These are phyloP conservation scores for Crithidia bombi DNA, from an alignment of 208 protist genomes.

Conservation along the genomic window DNA sequence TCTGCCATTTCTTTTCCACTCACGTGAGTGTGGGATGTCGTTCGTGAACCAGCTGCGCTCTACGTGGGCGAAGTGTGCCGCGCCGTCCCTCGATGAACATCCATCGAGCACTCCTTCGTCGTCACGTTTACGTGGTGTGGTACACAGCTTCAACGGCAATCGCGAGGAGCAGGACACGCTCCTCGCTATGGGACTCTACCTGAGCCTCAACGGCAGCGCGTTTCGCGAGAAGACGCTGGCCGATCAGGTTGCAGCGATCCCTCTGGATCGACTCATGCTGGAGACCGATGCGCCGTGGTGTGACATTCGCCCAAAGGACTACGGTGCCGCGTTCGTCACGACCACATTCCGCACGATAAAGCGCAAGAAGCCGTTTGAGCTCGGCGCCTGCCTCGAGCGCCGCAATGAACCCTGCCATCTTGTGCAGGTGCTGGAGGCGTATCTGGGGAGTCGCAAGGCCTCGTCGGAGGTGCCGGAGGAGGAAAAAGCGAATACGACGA, in stretches of 20 bases:
- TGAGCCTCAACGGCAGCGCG: slow-evolving; percentile 93
- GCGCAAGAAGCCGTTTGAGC: slow-evolving; percentile 68
- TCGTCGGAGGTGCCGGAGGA: neutral
- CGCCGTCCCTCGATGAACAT: neutral
- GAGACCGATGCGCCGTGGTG: slow-evolving; percentile 97
- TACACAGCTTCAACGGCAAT: slow-evolving; percentile 95
- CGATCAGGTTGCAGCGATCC: slow-evolving; percentile 76
- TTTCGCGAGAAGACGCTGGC: slow-evolving; percentile 86
- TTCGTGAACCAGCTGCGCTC: slow-evolving; percentile 78
- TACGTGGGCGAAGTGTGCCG: slow-evolving; percentile 15
- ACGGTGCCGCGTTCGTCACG: slow-evolving; percentile 67
- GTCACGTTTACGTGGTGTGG: slow-evolving; percentile 65
- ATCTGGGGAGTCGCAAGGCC: slow-evolving; percentile 41
- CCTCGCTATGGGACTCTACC: slow-evolving; percentile 80
- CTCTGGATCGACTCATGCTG: slow-evolving; percentile 86
- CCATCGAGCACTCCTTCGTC: neutral
- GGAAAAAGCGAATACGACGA: slow-evolving; percentile 22
- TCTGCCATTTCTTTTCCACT: slow-evolving; percentile 93
- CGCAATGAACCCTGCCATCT: slow-evolving; percentile 92
- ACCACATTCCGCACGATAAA: slow-evolving; percentile 65
- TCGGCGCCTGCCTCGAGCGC: slow-evolving; percentile 77
- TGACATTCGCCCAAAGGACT: slow-evolving; percentile 92
- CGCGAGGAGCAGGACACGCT: slow-evolving; percentile 79
- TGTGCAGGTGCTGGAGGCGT: slow-evolving; percentile 80
- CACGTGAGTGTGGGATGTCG: slow-evolving; percentile 82